Evolutionary conservation across 1,284 basidiomycete genomes (phyloP).

Genomic region (Trametes sp.): DNA sequence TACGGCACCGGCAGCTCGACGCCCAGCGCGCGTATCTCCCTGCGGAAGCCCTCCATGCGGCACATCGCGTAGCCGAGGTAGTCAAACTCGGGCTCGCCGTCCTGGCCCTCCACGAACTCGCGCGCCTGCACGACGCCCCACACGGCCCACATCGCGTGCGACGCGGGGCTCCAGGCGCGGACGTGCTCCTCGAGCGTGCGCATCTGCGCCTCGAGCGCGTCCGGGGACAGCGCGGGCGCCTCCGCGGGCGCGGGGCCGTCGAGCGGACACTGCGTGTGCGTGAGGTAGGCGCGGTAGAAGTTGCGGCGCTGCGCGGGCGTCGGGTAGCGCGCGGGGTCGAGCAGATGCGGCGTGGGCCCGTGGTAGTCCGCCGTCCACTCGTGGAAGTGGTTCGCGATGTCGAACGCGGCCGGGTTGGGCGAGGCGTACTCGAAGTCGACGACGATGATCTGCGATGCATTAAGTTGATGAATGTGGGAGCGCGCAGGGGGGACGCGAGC

Average conservation of each 20-base stretch:
- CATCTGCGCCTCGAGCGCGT: slow-evolving; percentile 49
- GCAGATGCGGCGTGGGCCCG: slow-evolving; percentile 75
- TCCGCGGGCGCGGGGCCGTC: slow-evolving; percentile 32
- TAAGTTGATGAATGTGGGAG: slow-evolving; percentile 18
- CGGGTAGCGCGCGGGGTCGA: slow-evolving; percentile 77
- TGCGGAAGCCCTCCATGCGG: slow-evolving; percentile 69
- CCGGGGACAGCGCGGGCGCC: slow-evolving; percentile 35
- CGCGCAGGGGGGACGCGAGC: background rate
- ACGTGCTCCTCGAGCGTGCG: slow-evolving; percentile 78
- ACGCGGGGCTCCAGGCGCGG: slow-evolving; percentile 84
- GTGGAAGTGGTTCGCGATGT: slow-evolving; percentile 96
- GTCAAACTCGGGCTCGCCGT: slow-evolving; percentile 74
- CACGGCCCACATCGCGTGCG: slow-evolving; percentile 89
- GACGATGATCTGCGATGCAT: slow-evolving; percentile 76
- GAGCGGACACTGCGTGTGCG: slow-evolving; percentile 45
- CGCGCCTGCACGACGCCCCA: slow-evolving; percentile 93
- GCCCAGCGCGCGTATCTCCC: slow-evolving; percentile 59
- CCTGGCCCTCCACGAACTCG: slow-evolving; percentile 75
- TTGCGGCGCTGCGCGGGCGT: slow-evolving; percentile 74
- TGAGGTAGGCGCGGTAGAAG: slow-evolving; percentile 87
- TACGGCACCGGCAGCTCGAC: slow-evolving; percentile 39
- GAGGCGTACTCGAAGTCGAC: slow-evolving; percentile 96
- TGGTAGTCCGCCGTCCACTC: slow-evolving; percentile 96
- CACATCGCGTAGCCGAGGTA: slow-evolving; percentile 77
- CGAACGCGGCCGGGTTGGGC: slow-evolving; percentile 88